A percentile compares a stretch with the other conserved stretches of the same genome.
Evolutionary conservation across 768 basidiomycete species (phyloP).

Genomic region (Ramaria rubella): DNA sequence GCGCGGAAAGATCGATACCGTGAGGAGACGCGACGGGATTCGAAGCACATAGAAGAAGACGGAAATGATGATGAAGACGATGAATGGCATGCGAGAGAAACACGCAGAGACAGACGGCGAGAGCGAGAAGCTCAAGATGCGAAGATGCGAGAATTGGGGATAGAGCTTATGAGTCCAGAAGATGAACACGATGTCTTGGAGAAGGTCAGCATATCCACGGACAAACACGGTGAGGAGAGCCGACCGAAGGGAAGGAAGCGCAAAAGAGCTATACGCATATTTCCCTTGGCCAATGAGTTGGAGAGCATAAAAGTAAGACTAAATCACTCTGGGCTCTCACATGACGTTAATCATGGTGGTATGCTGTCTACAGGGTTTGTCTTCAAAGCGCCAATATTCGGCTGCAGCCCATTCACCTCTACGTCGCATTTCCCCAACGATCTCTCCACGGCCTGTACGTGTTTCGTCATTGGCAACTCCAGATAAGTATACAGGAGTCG

Average conservation of each 20-base stretch:
- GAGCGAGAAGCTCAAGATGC: neutral
- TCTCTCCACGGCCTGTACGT: neutral
- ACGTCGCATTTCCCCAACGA: neutral
- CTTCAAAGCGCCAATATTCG: neutral
- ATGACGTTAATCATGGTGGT: neutral
- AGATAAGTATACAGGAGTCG: neutral
- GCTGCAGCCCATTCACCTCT: neutral
- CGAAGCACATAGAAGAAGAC: conserved; percentile 2
- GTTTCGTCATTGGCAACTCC: neutral
- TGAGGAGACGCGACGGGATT: conserved; percentile 2
- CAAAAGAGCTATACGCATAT: neutral
- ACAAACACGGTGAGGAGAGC: neutral
- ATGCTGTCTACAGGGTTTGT: neutral
- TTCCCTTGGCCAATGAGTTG: neutral
- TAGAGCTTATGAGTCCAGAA: neutral
- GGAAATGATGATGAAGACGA: conserved; percentile 7
- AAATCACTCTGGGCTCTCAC: neutral
- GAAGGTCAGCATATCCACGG: conserved; percentile 19
- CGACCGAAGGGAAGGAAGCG: neutral
- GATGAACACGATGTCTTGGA: neutral
- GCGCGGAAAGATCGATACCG: conserved; percentile 1
- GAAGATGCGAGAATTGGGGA: neutral
- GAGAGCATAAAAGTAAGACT: neutral
- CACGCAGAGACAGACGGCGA: neutral
- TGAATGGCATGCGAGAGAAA: neutral